Conservation (phyloP, 2,329 filamentous ascomycete species). For the Fusarium xyrophilum region DNA sequence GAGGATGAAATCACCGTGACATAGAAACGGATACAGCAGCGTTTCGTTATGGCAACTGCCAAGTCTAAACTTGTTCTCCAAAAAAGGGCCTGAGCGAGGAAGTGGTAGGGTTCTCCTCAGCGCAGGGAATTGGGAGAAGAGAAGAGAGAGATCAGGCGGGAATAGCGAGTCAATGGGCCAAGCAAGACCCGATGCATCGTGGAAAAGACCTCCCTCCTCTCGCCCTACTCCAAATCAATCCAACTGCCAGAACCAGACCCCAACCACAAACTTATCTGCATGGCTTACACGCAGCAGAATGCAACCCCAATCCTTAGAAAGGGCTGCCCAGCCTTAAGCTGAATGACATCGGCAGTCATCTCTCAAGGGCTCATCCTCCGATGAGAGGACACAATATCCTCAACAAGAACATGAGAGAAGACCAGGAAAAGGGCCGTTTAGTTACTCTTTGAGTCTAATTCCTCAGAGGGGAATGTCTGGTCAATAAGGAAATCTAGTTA, state of each 20-base stretch:
- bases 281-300: background rate
- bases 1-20: slow-evolving; percentile 14
- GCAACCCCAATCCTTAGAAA: background rate
- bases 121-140: slow-evolving; percentile 31
- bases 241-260: background rate
- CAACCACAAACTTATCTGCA: background rate
- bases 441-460: background rate
- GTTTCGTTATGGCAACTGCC: slow-evolving; percentile 20
- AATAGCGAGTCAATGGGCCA: slow-evolving; percentile 1
- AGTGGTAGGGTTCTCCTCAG: slow-evolving; percentile 31
- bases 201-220: background rate
- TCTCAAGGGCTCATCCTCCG: background rate
- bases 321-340: slow-evolving; percentile 16
- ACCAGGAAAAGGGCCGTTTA: slow-evolving; percentile 12
- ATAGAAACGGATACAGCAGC: background rate
- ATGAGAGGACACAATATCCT: background rate
- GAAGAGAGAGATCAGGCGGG: background rate
- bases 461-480: background rate
- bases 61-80: slow-evolving; percentile 28
- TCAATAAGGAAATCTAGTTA: slow-evolving; percentile 24
- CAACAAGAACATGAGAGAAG: slow-evolving; percentile 4
- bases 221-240: background rate
- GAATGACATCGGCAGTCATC: slow-evolving; percentile 14
- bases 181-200: background rate
- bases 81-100: slow-evolving; percentile 1